Conservation (phyloP, 257 asterid species). For the Rubia yunnanensis region DNA sequence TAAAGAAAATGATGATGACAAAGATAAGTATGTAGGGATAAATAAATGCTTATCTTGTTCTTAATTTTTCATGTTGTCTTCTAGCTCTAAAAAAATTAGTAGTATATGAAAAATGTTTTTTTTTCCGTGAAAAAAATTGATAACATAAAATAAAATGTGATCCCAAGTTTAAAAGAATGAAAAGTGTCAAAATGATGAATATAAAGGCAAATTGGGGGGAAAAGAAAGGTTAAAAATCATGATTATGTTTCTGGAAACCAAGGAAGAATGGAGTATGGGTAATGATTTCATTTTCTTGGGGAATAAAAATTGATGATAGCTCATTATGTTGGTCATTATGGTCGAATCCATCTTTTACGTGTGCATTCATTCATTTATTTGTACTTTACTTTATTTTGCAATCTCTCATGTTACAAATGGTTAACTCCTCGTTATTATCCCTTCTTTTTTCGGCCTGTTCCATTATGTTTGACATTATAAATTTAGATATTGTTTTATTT, state of each 20-base stretch:
- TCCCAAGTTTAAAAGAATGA: too few relatives aligned
- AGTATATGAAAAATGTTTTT: too few relatives aligned
- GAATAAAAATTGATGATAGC: slow-evolving; percentile 27
- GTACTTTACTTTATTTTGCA: slow-evolving; percentile 5
- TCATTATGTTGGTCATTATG: slow-evolving; percentile 25
- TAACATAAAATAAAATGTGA: too few relatives aligned
- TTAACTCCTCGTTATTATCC: background rate
- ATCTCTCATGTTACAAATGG: background rate
- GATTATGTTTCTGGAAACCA: slow-evolving; percentile 23
- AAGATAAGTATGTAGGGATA: too few relatives aligned
- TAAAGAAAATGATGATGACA: too few relatives aligned
- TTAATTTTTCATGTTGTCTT: too few relatives aligned
- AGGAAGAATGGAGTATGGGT: slow-evolving; percentile 21
- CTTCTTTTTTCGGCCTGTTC: background rate
- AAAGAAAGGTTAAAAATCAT: slow-evolving; percentile 18
- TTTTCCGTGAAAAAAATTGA: too few relatives aligned
- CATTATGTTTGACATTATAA: too few relatives aligned
- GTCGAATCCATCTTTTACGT: slow-evolving; percentile 40
- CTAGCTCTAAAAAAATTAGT: too few relatives aligned
- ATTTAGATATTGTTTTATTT: too few relatives aligned
- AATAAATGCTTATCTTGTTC: too few relatives aligned
- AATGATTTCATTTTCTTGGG: slow-evolving; percentile 35
- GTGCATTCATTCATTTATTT: slow-evolving; percentile 28
- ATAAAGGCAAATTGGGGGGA: slow-evolving; percentile 5
- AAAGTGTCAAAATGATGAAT: slow-evolving; percentile 6